Evolutionary conservation across 1,284 basidiomycete species (phyloP).

Genomic region (Tremellales sp.): DNA sequence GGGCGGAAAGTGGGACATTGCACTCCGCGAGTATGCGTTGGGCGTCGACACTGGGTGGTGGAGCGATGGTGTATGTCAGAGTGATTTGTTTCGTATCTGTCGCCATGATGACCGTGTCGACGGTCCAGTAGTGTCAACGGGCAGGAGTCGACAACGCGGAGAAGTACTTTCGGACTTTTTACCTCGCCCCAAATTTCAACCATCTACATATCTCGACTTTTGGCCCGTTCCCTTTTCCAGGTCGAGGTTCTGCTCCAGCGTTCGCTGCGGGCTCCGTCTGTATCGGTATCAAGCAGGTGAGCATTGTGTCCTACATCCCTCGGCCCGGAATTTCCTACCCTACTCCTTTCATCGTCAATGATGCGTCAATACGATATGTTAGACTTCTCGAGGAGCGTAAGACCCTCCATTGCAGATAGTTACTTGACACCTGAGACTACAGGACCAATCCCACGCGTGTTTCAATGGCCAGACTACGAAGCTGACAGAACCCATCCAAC

Average conservation of each 20-base stretch:
- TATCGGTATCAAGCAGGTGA: too few species aligned
- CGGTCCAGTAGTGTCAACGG: not conserved
- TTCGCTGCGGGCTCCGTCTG: too few species aligned
- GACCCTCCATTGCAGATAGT: constrained; percentile 31
- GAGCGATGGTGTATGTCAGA: constrained; percentile 5
- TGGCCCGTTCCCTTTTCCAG: too few species aligned
- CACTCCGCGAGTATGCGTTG: not conserved
- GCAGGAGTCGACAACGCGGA: too few species aligned
- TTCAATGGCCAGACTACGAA: not conserved
- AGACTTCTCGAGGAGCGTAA: constrained; percentile 38
- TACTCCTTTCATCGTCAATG: constrained; percentile 8
- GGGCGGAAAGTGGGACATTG: constrained; percentile 1
- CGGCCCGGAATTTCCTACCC: too few species aligned
- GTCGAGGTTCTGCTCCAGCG: too few species aligned
- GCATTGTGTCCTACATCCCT: too few species aligned
- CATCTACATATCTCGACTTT: too few species aligned
- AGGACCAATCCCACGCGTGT: not conserved
- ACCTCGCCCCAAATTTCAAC: too few species aligned
- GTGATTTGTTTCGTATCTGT: not conserved
- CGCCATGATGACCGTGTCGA: not conserved
- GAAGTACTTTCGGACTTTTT: too few species aligned
- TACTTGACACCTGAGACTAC: constrained; percentile 24
- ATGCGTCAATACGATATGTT: constrained; percentile 36
- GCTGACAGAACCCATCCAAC: too few species aligned
- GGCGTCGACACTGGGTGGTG: not conserved